phyloP scores from a whole-genome alignment of 768 basidiomycete species.

The Termitomyces sp. region DNA sequence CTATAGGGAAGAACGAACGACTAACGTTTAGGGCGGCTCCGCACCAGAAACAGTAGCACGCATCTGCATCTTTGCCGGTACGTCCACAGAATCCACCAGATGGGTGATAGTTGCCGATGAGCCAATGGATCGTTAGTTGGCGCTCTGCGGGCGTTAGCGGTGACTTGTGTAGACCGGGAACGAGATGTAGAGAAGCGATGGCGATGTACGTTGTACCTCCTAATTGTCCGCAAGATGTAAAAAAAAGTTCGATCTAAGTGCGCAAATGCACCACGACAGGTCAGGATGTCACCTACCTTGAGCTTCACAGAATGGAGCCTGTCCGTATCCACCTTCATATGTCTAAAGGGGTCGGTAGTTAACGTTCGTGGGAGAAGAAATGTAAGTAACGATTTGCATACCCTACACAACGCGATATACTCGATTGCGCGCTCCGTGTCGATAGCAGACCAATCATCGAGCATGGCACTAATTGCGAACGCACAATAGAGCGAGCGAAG shows the following conservation, averaged over 20 bases:
- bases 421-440: slow-evolving; percentile 52
- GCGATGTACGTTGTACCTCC: slow-evolving; percentile 95
- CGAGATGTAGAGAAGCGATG: slow-evolving; percentile 66
- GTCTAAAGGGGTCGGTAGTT: slow-evolving; percentile 40
- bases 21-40: slow-evolving; percentile 73
- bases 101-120: slow-evolving; percentile 61
- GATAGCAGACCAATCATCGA: slow-evolving; percentile 76
- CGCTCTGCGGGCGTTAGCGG: slow-evolving; percentile 36
- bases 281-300: slow-evolving; percentile 51
- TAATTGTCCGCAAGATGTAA: slow-evolving; percentile 24
- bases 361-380: slow-evolving; percentile 3
- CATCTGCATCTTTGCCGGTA: slow-evolving; percentile 82
- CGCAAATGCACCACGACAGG: background rate
- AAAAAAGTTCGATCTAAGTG: background rate
- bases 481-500: slow-evolving; percentile 84
- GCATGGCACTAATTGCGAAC: slow-evolving; percentile 74
- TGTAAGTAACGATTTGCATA: slow-evolving; percentile 27
- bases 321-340: slow-evolving; percentile 92
- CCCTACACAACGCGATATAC: slow-evolving; percentile 71
- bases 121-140: slow-evolving; percentile 65
- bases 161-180: slow-evolving; percentile 21
- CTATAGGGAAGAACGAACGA: background rate
- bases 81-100: slow-evolving; percentile 85
- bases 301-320: slow-evolving; percentile 76
- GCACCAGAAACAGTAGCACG: slow-evolving; percentile 98